Evolutionary conservation across 2,329 filamentous ascomycete species (phyloP), one percentile per base, ranked within the genome.

Genomic region (Tympanopsis confertula): DNA sequence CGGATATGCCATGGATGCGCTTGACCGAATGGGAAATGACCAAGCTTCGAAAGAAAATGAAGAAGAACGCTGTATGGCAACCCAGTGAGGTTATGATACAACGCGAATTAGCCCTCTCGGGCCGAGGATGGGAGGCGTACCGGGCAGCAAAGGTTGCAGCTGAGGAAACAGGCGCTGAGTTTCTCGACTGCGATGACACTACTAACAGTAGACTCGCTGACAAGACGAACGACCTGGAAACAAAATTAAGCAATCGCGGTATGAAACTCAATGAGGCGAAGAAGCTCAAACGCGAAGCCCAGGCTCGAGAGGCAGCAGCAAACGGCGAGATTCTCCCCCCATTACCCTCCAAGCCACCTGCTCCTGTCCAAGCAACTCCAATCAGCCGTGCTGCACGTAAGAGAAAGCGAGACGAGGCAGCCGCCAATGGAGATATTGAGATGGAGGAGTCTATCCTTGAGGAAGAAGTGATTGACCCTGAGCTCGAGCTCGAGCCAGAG

Each of bases 11-110:
- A 2, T 81, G 76, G 76, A 62, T 74, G 47, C 71, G 74, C 40
- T 57, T 81, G 43, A 80, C 76, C 3, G 75, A 79, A 45, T 81
- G 69, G 59, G 76, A 81, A 49, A 77, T 81, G 74, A 76, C 74
- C 4, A 74, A 71, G 37, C 55, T 81, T 18, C 66, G 76, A 38
- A 80, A 80, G 54, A 69, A 73, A 45, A 81, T 81, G 76, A 81
- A 81, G 61, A 81, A 81, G 61, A 81, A 81, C 44, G 73, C 74
- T 4, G 68, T 77, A n/a, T 81, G 76, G 76, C 69, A 73, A 33
- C 76, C 76, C 1, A 79, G 74, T 44, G 71, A 75, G 42, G 74
- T 77, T 10, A 81, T 81, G 76, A 75, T 80, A 35, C 65, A 72
- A 40, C 69, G 75, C 20, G 74, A 80, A 53, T 62, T 81, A n/a